Evolutionary conservation across 495 filamentous ascomycete genomes (phyloP).

Genomic region (Aspergillus taichungensis): DNA sequence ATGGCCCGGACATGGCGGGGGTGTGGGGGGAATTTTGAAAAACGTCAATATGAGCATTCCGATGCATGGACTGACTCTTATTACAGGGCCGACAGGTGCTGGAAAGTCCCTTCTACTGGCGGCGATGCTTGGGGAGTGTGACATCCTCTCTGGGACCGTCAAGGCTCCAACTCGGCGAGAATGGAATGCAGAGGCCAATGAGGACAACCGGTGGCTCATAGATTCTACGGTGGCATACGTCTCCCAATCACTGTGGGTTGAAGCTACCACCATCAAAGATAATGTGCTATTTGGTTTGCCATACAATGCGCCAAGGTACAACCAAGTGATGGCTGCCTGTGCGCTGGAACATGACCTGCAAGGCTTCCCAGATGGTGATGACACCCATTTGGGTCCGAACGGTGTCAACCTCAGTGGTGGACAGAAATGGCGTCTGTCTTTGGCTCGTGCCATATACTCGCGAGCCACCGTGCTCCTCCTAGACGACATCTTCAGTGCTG

Average conservation of each 20-base stretch:
- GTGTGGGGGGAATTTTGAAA: constrained; percentile 46
- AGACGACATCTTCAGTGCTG: constrained; percentile 65
- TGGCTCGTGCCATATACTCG: constrained; percentile 68
- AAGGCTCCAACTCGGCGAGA: constrained; percentile 21
- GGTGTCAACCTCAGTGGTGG: constrained; percentile 71
- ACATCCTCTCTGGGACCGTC: constrained; percentile 29
- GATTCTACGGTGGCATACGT: constrained; percentile 56
- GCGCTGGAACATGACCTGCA: constrained; percentile 61
- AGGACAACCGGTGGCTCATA: constrained; percentile 18
- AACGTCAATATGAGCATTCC: constrained; percentile 54
- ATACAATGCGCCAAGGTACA: constrained; percentile 48
- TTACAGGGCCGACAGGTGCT: constrained; percentile 37
- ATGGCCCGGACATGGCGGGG: constrained; percentile 46
- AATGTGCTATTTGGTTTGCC: constrained; percentile 63
- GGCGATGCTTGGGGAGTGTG: constrained; percentile 45
- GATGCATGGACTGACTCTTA: constrained; percentile 51
- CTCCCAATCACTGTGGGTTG: constrained; percentile 68
- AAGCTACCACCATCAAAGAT: constrained; percentile 60
- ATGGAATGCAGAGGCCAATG: not conserved
- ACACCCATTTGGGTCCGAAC: constrained; percentile 62
- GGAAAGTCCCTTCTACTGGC: constrained; percentile 49
- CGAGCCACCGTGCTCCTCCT: constrained; percentile 62
- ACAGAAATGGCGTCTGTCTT: constrained; percentile 63
- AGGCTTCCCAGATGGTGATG: constrained; percentile 56
- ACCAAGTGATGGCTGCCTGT: constrained; percentile 51